Conservation (phyloP, 2,329 filamentous ascomycete species). For the Exophiala lecanii-corni region DNA sequence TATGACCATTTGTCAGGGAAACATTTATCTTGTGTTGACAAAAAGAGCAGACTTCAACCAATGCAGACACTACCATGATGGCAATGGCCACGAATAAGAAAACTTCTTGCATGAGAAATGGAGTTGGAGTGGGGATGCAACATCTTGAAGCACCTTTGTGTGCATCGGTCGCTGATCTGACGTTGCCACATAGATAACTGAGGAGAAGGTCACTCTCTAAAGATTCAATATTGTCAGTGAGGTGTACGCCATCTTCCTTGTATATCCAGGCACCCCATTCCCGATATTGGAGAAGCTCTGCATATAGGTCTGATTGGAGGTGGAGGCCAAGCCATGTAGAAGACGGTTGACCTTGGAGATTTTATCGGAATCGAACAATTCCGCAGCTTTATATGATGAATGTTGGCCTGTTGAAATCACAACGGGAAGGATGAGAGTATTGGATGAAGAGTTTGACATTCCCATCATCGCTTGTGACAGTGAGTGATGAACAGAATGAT, state of each 20-base stretch:
- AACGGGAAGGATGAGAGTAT: too few relatives aligned
- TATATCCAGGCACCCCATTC: neutral
- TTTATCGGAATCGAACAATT: too few relatives aligned
- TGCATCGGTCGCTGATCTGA: neutral
- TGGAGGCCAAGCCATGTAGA: too few relatives aligned
- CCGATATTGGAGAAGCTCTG: neutral
- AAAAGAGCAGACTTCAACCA: neutral
- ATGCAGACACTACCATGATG: neutral
- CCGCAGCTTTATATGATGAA: too few relatives aligned
- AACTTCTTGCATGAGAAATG: constrained; percentile 14
- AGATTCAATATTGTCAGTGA: constrained; percentile 43
- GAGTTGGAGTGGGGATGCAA: neutral
- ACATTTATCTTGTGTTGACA: too few relatives aligned
- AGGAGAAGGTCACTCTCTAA: constrained; percentile 51
- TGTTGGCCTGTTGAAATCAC: too few relatives aligned
- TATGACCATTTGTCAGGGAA: neutral
- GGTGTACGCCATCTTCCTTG: constrained; percentile 47
- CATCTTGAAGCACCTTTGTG: neutral
- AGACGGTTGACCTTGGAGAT: too few relatives aligned
- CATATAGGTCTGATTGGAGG: neutral
- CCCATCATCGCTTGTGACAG: too few relatives aligned
- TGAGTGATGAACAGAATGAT: constrained; percentile 46
- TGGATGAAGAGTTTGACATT: too few relatives aligned
- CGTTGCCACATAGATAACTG: constrained; percentile 52
- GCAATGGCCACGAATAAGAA: constrained; percentile 29